Conservation (phyloP, 495 filamentous ascomycete genomes). For the Penicillium goetzii region DNA sequence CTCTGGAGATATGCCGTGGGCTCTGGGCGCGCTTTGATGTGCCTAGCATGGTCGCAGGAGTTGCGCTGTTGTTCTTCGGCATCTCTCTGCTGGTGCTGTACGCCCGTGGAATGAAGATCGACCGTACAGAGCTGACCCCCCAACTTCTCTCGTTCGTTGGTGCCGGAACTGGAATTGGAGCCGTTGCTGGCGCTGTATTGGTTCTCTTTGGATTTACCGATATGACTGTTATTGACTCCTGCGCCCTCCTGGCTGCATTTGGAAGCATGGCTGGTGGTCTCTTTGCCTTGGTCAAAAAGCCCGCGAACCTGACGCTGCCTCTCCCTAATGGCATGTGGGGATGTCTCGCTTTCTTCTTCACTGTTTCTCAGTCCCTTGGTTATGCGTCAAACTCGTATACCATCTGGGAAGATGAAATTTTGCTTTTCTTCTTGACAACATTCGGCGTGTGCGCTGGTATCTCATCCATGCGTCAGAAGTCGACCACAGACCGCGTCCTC, state of each 20-base stretch:
- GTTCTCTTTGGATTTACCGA: constrained; percentile 32
- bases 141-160: constrained; percentile 50
- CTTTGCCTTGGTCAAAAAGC: constrained; percentile 56
- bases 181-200: constrained; percentile 34
- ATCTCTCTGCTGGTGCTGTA: constrained; percentile 72
- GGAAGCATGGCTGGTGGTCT: constrained; percentile 66
- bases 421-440: constrained; percentile 87
- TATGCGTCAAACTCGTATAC: constrained; percentile 98
- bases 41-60: constrained; percentile 78
- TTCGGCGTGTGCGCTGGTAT: constrained; percentile 77
- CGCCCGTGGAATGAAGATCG: constrained; percentile 59
- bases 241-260: constrained; percentile 55
- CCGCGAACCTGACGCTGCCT: constrained; percentile 54
- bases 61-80: constrained; percentile 67
- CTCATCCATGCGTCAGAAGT: constrained; percentile 70
- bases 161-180: constrained; percentile 48
- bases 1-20: constrained; percentile 75
- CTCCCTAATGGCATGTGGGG: constrained; percentile 86
- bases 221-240: constrained; percentile 33
- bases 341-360: constrained; percentile 80
- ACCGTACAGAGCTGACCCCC: constrained; percentile 56
- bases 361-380: constrained; percentile 78
- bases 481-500: constrained; percentile 64
- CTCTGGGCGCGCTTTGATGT: constrained; percentile 93
- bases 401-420: constrained; percentile 96